Percentiles rank a stretch among this genome's conserved stretches.
These are phyloP conservation scores for Naganishia randhawae DNA, from an alignment of 768 basidiomycete species.

Conservation along the genomic window DNA sequence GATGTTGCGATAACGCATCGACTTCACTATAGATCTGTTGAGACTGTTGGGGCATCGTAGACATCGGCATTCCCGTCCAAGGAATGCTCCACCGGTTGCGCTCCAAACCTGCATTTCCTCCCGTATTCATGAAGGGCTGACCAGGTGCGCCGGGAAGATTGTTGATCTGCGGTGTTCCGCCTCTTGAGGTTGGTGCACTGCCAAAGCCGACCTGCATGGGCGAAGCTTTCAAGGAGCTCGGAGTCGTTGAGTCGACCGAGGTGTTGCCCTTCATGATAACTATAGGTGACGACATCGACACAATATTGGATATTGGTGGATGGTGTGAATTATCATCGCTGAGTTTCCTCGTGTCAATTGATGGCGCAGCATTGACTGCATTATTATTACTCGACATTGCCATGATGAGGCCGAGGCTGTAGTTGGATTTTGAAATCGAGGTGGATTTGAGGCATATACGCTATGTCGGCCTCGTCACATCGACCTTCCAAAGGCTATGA, in stretches of 20 bases:
- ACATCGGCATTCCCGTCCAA: constrained; percentile 2
- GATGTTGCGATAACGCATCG: not conserved
- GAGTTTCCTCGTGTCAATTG: not conserved
- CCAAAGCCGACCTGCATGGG: constrained; percentile 13
- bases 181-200: not conserved
- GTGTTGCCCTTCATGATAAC: not conserved
- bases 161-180: not conserved
- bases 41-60: not conserved
- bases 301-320: not conserved
- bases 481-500: not conserved
- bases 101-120: not conserved
- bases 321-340: not conserved
- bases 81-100: not conserved
- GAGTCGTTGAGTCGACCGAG: not conserved
- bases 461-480: not conserved
- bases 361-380: not conserved
- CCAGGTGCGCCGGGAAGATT: not conserved
- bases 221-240: not conserved
- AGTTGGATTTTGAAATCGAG: not conserved
- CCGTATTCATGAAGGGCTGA: constrained; percentile 14
- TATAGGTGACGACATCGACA: not conserved
- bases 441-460: not conserved
- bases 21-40: not conserved
- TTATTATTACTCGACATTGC: not conserved
- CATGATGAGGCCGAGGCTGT: not conserved